Percentiles rank a stretch among this genome's conserved stretches.
These are phyloP conservation scores for Camellia sinensis DNA, from an alignment of 148 eudicot species.

Conservation along the genomic window DNA sequence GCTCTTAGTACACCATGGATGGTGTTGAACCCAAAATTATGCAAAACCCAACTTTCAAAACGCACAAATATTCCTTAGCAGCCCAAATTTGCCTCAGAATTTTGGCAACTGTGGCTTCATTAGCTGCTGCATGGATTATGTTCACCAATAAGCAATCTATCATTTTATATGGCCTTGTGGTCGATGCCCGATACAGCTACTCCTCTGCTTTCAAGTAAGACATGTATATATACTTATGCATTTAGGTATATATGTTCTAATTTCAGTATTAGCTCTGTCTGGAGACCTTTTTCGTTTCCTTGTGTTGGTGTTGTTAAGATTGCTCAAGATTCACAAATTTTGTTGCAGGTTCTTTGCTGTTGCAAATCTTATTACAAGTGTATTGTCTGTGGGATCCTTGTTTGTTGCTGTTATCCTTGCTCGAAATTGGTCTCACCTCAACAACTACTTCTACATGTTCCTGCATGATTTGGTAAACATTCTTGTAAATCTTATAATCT, in stretches of 20 bases:
- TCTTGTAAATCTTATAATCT: background rate
- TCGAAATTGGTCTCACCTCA: constrained; percentile 18
- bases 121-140: constrained; percentile 45
- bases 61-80: constrained; percentile 14
- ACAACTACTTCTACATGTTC: constrained; percentile 49
- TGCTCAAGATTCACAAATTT: background rate
- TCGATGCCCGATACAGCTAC: constrained; percentile 59
- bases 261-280: background rate
- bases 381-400: constrained; percentile 37
- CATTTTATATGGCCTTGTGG: constrained; percentile 31
- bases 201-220: constrained; percentile 58
- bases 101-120: constrained; percentile 36
- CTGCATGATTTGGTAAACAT: constrained; percentile 65
- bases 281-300: background rate
- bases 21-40: background rate
- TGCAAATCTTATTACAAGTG: constrained; percentile 46
- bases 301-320: too few relatives aligned
- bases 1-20: background rate
- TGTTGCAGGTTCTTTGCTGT: constrained; percentile 50
- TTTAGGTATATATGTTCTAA: background rate
- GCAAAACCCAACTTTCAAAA: constrained; percentile 8
- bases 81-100: constrained; percentile 36
- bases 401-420: constrained; percentile 27
- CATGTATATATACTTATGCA: background rate
- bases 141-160: constrained; percentile 44